These are phyloP conservation scores for Beauveria medogensis DNA, from an alignment of 2,329 filamentous ascomycete species.

Conservation along the genomic window DNA sequence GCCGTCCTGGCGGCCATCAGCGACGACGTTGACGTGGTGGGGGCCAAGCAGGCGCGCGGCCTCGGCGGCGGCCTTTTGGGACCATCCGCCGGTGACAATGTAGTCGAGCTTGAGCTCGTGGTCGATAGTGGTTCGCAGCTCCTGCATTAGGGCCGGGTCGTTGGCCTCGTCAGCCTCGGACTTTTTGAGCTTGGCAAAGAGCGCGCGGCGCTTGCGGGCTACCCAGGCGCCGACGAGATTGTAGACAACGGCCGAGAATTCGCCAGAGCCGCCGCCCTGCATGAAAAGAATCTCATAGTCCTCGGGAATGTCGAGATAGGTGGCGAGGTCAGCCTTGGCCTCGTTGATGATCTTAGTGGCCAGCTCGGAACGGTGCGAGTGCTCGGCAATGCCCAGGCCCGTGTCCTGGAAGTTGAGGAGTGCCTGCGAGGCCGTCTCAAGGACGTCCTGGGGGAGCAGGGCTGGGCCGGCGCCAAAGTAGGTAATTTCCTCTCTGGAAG, in stretches of 20 bases:
- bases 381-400: slow-evolving; percentile 75
- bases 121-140: slow-evolving; percentile 55
- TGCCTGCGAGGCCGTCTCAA: slow-evolving; percentile 67
- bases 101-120: slow-evolving; percentile 78
- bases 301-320: slow-evolving; percentile 72
- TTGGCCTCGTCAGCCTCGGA: slow-evolving; percentile 39
- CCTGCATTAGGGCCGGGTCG: slow-evolving; percentile 44
- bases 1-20: slow-evolving; percentile 58
- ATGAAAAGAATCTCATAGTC: slow-evolving; percentile 86
- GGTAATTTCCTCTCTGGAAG: slow-evolving; percentile 63
- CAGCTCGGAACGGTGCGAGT: slow-evolving; percentile 76
- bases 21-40: slow-evolving; percentile 71
- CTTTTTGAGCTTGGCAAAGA: slow-evolving; percentile 48
- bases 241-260: slow-evolving; percentile 77
- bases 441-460: slow-evolving; percentile 70
- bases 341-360: slow-evolving; percentile 73
- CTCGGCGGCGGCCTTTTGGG: slow-evolving; percentile 80
- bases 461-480: slow-evolving; percentile 92
- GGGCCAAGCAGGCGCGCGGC: slow-evolving; percentile 68
- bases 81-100: slow-evolving; percentile 82
- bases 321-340: slow-evolving; percentile 64
- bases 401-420: slow-evolving; percentile 75
- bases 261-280: slow-evolving; percentile 76
- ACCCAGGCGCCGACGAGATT: slow-evolving; percentile 83
- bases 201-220: slow-evolving; percentile 52